Conservation (phyloP, 2,329 filamentous ascomycete species). For the Neonectria ditissima region DNA sequence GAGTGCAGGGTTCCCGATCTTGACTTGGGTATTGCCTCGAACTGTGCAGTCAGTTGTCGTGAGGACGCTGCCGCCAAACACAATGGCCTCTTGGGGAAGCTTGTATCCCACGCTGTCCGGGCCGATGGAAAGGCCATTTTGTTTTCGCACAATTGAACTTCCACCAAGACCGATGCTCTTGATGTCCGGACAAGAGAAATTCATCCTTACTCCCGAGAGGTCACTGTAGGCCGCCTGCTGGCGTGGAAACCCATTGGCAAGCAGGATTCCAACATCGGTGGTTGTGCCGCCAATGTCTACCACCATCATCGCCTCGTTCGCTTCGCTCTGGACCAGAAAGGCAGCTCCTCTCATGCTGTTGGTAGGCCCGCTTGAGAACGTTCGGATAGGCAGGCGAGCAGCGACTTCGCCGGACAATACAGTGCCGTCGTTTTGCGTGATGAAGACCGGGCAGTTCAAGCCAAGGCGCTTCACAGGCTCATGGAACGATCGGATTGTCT, state of each 20-base stretch:
- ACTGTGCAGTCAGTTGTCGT: slow-evolving; percentile 70
- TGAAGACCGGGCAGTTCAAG: slow-evolving; percentile 66
- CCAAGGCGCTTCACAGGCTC: slow-evolving; percentile 62
- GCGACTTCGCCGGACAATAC: slow-evolving; percentile 66
- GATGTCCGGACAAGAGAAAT: slow-evolving; percentile 68
- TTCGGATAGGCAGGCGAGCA: slow-evolving; percentile 68
- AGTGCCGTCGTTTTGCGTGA: slow-evolving; percentile 74
- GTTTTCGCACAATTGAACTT: slow-evolving; percentile 63
- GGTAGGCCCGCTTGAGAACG: slow-evolving; percentile 72
- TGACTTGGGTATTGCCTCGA: slow-evolving; percentile 46
- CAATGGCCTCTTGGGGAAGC: slow-evolving; percentile 63
- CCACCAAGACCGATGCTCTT: slow-evolving; percentile 71
- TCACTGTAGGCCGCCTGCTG: slow-evolving; percentile 72
- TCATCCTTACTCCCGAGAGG: slow-evolving; percentile 72
- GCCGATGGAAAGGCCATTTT: slow-evolving; percentile 60
- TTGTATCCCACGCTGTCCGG: slow-evolving; percentile 73
- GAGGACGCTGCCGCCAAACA: slow-evolving; percentile 67
- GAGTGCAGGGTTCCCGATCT: slow-evolving; percentile 57
- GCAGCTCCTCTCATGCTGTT: slow-evolving; percentile 74
- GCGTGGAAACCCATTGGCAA: slow-evolving; percentile 72
- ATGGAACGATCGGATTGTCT: slow-evolving; percentile 68
- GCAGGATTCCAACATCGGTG: slow-evolving; percentile 71
- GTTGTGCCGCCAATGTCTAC: slow-evolving; percentile 77
- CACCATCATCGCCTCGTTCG: slow-evolving; percentile 63
- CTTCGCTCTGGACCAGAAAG: slow-evolving; percentile 61